Evolutionary conservation across 1,284 basidiomycete genomes (phyloP), one percentile per base, ranked within the genome.

Genomic region (Ustilago hordei): DNA sequence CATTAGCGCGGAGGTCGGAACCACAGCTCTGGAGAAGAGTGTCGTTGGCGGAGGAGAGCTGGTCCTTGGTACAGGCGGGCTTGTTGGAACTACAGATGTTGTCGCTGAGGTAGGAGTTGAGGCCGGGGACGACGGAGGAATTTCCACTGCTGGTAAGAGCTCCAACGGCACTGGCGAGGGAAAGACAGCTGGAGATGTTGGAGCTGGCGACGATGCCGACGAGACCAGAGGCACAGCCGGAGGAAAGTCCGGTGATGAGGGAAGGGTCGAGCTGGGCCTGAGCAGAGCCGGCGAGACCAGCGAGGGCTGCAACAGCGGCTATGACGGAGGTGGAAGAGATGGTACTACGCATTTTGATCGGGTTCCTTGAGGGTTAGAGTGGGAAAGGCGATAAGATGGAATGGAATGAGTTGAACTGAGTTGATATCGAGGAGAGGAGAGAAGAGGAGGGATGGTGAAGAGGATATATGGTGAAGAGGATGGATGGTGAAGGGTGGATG

Each of bases 161-260:
- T 6, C 75, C 75, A 5, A 77, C 75, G 8, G 75, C 75, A 12
- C 6, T 52, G 39, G 66, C 43, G 34, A 77, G 75, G 5, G 63
- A 35, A 19, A 77, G 69, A 39, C 75, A 77, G 8, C 50, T 43
- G 3, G 75, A 77, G 64, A 77, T 54, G 69, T 63, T 63, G 15
- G 66, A 69, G 61, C 19, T 69, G 57, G 69, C 73, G 34, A 77
- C 69, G 43, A 77, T 45, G 17, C 66, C 63, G 8, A 77, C 43
- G 32, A 77, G 66, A 15, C 56, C 32, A 4, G 63, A 52, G 7
- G 66, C 66, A 53, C 75, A 77, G 15, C 35, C 39, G 48, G 69
- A 19, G 4, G 75, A 73, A 57, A 77, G 75, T 47, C 75, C 69
- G 54, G 56, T 69, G 64, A 77, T n/a, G 54, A 77, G 75, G 34